Conservation (phyloP, 1,139 yeast genomes). For the Arxiozyma heterogenica region DNA sequence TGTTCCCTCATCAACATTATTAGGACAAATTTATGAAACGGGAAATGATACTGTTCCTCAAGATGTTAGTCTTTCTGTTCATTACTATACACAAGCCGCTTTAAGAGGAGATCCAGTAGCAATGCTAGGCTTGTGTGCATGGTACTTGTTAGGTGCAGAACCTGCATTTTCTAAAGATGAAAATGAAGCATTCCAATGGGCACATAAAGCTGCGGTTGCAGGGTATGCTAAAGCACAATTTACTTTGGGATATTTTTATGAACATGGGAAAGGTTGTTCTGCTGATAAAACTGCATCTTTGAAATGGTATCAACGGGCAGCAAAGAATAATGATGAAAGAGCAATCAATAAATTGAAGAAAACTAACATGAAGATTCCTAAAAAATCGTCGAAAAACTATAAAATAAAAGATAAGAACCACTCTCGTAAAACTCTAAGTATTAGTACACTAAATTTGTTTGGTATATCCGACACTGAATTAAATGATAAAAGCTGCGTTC, state of each 20-base stretch:
- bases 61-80: conserved; percentile 79
- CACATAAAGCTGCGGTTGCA: conserved; percentile 68
- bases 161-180: conserved; percentile 73
- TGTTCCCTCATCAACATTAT: conserved; percentile 63
- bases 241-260: conserved; percentile 77
- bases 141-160: conserved; percentile 89
- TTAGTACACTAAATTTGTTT: conserved; percentile 12
- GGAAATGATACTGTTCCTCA: conserved; percentile 71
- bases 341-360: conserved; percentile 37
- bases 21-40: conserved; percentile 78
- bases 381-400: neutral
- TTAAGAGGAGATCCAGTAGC: conserved; percentile 78
- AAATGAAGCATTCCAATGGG: conserved; percentile 91
- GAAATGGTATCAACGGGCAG: conserved; percentile 70
- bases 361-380: neutral
- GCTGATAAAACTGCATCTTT: conserved; percentile 50
- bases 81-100: conserved; percentile 89
- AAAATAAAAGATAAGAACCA: neutral
- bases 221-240: conserved; percentile 78
- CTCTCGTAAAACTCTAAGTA: conserved; percentile 8
- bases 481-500: neutral
- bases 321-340: conserved; percentile 61
- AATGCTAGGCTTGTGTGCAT: conserved; percentile 91
- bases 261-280: conserved; percentile 80
- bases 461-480: neutral